These are phyloP conservation scores for Parietaria judaica DNA, from an alignment of 306 rosid species.

Conservation along the genomic window DNA sequence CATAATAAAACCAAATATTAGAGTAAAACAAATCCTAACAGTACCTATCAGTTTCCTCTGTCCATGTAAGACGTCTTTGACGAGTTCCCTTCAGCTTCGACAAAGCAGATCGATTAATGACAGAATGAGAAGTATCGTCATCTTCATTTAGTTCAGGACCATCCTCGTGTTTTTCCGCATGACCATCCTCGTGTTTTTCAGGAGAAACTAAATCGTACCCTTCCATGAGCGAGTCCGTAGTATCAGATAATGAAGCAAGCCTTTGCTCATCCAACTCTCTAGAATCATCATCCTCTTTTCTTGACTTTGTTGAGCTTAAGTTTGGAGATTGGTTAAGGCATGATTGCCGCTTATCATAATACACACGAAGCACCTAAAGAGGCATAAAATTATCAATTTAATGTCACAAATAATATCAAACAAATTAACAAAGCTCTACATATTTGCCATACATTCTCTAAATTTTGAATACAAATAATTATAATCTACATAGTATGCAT, in stretches of 20 bases:
- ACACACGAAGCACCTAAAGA: constrained; percentile 69
- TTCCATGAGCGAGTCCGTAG: constrained; percentile 24
- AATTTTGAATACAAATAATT: too few relatives aligned
- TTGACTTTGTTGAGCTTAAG: constrained; percentile 36
- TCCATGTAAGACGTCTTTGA: constrained; percentile 67
- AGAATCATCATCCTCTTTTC: constrained; percentile 35
- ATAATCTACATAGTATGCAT: too few relatives aligned
- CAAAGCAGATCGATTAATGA: constrained; percentile 28
- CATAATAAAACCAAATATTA: neutral
- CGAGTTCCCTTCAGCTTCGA: constrained; percentile 55
- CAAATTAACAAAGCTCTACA: too few relatives aligned
- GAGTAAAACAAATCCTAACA: neutral
- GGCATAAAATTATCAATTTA: neutral
- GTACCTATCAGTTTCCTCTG: constrained; percentile 88
- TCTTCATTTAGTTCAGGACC: constrained; percentile 28
- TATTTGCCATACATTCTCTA: too few relatives aligned
- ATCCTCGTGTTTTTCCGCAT: constrained; percentile 24
- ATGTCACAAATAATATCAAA: neutral
- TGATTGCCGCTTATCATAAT: constrained; percentile 45
- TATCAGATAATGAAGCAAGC: constrained; percentile 17
- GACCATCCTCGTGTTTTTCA: constrained; percentile 33
- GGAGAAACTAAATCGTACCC: constrained; percentile 29
- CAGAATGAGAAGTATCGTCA: constrained; percentile 35
- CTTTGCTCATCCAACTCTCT: constrained; percentile 27
- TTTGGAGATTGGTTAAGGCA: constrained; percentile 35